A percentile compares a stretch with the other conserved stretches of the same genome.
phyloP scores from a whole-genome alignment of 257 asterid genomes.

The Datura wrightii region DNA sequence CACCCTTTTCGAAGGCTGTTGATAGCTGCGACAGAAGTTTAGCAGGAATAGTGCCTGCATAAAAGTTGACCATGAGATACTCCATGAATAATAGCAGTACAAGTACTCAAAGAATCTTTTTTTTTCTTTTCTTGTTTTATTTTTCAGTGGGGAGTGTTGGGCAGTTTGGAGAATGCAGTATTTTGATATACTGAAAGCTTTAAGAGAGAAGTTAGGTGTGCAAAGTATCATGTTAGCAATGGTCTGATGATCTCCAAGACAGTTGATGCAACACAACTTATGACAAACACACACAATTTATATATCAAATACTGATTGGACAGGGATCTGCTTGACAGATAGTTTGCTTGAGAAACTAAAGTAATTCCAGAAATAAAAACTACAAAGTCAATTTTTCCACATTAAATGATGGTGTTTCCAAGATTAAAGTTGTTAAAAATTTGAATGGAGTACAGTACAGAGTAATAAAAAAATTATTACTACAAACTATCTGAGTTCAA shows the following conservation, averaged over 20 bases:
- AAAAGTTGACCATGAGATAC: background rate
- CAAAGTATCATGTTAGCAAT: background rate
- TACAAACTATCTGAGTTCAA: conserved; percentile 22
- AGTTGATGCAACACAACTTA: conserved; percentile 5
- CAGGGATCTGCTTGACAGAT: background rate
- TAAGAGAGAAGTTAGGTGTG: background rate
- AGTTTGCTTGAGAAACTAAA: background rate
- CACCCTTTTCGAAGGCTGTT: conserved; percentile 85
- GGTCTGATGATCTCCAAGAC: background rate
- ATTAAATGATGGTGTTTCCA: background rate
- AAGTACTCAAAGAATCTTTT: background rate
- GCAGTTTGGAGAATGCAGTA: background rate
- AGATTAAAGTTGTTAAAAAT: background rate
- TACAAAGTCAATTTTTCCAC: background rate
- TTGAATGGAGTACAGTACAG: background rate
- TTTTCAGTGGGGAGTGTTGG: background rate
- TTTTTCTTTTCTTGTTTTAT: background rate
- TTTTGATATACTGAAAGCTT: background rate
- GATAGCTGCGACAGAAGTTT: conserved; percentile 82
- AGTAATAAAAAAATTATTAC: background rate
- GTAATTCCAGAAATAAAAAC: background rate
- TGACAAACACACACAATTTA: background rate
- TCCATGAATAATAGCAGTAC: background rate
- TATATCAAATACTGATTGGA: background rate
- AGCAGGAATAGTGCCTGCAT: conserved; percentile 88